Evolutionary conservation across 2,329 filamentous ascomycete genomes (phyloP).

Genomic region (Talaromyces amestolkiae): DNA sequence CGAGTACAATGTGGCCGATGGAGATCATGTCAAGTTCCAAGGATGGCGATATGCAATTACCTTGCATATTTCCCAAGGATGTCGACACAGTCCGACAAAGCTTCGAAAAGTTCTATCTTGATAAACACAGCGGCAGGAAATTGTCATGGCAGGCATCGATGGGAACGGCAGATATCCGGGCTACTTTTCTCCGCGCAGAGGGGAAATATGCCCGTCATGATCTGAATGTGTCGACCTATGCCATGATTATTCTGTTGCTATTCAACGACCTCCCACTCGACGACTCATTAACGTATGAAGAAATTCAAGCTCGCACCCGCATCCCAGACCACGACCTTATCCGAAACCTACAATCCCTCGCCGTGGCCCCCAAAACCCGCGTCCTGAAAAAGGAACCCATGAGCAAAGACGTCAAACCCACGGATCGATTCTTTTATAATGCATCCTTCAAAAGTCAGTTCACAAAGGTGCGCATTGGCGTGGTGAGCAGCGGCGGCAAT

Average conservation of each 20-base stretch:
- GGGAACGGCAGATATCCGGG: slow-evolving; percentile 84
- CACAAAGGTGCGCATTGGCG: slow-evolving; percentile 83
- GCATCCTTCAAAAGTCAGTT: slow-evolving; percentile 75
- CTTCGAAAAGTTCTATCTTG: slow-evolving; percentile 84
- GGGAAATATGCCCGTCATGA: slow-evolving; percentile 80
- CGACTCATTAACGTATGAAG: slow-evolving; percentile 61
- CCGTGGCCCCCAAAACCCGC: slow-evolving; percentile 77
- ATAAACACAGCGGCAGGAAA: slow-evolving; percentile 81
- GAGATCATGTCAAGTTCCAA: slow-evolving; percentile 70
- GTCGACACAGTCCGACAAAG: slow-evolving; percentile 75
- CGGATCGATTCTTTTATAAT: slow-evolving; percentile 82
- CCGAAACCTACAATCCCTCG: slow-evolving; percentile 75
- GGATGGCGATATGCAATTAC: slow-evolving; percentile 46
- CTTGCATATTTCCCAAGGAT: slow-evolving; percentile 70
- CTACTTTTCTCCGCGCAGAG: slow-evolving; percentile 67
- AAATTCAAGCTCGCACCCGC: slow-evolving; percentile 78
- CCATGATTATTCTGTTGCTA: slow-evolving; percentile 82
- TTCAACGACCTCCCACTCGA: slow-evolving; percentile 72
- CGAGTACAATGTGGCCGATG: slow-evolving; percentile 91
- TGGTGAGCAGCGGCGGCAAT: slow-evolving; percentile 71
- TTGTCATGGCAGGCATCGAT: slow-evolving; percentile 76
- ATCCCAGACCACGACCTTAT: slow-evolving; percentile 73
- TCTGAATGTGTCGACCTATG: slow-evolving; percentile 86
- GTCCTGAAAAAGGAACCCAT: slow-evolving; percentile 78
- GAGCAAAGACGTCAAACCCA: slow-evolving; percentile 71